These are phyloP conservation scores for Typha latifolia DNA, from an alignment of 176 grass and related monocot genomes.

Conservation along the genomic window DNA sequence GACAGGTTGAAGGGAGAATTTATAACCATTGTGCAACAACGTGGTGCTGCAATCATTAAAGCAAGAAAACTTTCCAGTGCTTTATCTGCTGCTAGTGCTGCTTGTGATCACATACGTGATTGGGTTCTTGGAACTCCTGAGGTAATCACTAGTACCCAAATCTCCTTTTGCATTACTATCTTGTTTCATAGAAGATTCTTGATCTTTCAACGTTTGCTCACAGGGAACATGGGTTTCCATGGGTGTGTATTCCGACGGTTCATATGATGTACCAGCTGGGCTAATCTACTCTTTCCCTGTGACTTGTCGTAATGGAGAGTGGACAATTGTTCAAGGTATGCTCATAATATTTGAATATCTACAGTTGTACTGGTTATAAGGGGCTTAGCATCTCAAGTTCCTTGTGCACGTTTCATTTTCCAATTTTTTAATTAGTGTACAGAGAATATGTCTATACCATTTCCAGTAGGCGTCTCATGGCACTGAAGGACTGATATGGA, in stretches of 20 bases:
- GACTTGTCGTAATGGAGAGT: constrained; percentile 68
- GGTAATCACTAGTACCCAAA: constrained; percentile 26
- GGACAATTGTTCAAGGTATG: constrained; percentile 85
- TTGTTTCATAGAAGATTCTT: not conserved
- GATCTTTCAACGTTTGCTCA: not conserved
- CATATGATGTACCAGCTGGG: constrained; percentile 82
- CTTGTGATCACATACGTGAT: constrained; percentile 92
- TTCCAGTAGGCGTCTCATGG: no score
- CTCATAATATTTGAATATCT: not conserved
- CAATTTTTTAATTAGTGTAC: no score
- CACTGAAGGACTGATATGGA: no score
- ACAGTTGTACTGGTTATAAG: not conserved
- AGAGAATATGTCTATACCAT: no score
- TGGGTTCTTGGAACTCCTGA: constrained; percentile 94
- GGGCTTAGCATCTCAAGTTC: no score
- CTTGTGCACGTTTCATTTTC: no score
- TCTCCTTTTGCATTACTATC: not conserved
- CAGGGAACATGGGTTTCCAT: constrained; percentile 96
- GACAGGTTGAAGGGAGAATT: constrained; percentile 69
- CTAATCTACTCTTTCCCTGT: constrained; percentile 97
- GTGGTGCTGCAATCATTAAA: constrained; percentile 95
- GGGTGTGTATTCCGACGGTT: constrained; percentile 94
- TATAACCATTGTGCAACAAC: constrained; percentile 79
- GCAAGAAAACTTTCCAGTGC: constrained; percentile 94
- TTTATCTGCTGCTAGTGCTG: constrained; percentile 90